Evolutionary conservation across 257 asterid species (phyloP), one percentile per base, ranked within the genome.

Genomic region (Solanum virginianum): DNA sequence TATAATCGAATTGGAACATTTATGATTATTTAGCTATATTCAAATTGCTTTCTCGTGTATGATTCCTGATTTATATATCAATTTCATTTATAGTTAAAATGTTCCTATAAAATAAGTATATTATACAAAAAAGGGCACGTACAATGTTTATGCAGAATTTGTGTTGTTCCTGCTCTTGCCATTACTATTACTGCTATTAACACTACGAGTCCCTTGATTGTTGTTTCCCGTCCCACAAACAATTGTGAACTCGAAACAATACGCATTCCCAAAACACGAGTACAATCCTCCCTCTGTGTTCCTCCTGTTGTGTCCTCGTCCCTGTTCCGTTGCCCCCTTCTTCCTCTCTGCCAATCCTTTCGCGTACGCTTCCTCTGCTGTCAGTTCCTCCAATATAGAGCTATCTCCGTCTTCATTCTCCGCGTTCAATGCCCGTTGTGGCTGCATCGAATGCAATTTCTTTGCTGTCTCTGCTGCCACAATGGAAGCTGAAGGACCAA

Each of bases 401-500:
- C 93, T 92, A 16, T 91, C 53, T 7, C 86, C 83, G 20, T 39
- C 87, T 15, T 60, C 82, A 16, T 84, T 43, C 53, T 80, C 85
- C 69, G 18, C 80, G 17, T 11, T 24, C 62, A 80, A 16, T 12
- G 62, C 59, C 9, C 47, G 81, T 1, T 68, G 81, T 15, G 47
- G 80, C 7, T 15, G 24, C 18, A 79, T 84, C 47, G 84, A 92
- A 13, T 86, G 90, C 53, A 69, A 36, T 51, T 90, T 89, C 85
- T 49, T 75, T n/a, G 94, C 94, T 26, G 94, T 65, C 26, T 94
- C 96, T 1, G 96, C 98, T 0, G 98, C 98, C 89, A 95, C 97
- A 41, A 95, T 86, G 0, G 99, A 94, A 5, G 98, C 98, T 0
- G 99, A 95, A 0, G 99, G 99, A 15, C 99, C 99, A 2, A 95